Base-by-base conservation (phyloP, 2,329 filamentous ascomycete species). In the Xylaria sp. region DNA sequence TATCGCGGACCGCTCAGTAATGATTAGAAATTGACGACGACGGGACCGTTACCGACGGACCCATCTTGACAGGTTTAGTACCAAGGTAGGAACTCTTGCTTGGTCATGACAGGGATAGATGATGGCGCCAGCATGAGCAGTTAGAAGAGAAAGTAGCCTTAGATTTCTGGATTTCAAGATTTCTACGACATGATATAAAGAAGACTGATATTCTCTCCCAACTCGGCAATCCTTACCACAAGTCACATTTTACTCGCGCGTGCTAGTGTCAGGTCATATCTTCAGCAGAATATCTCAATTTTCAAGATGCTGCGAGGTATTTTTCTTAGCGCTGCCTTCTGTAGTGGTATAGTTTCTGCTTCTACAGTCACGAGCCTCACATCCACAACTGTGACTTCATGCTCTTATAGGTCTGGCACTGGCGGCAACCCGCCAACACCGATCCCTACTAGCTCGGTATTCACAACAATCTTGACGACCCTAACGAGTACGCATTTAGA, bases 281-380 rank as follows among this genome's bases (percentile, higher is more conserved):
- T 8, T 29, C 19, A 19, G 33, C 25, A 37, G 29, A 10, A 15
- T 25, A 47, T 35, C 15, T 23, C 38, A 23, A n/a, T n/a, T 21
- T 25, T 43, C 40, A 57, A 53, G 19, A 62, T 62, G 59, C n/a
- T 58, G 43, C 54, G 15, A 40, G 21, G 27, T 23, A 13, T 62
- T 6, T 19, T 62, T 6, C 54, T 62, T 5, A 23, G 51, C n/a
- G 40, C 35, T 35, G 31, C 41, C 10, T 27, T 58, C 7, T 54
- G 38, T 35, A 25, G 48, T n/a, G 41, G 48, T 5, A 35, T 62
- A 21, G 31, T 11, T 8, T 58, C 23, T 29, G 55, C 52, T 7
- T 27, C 3, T 9, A 54, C 41, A 5, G 9, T 7, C 4, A 59
- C 56, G 2, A 33, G 11, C 31, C 9, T 60, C 9, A 13, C 40